Base-by-base conservation (phyloP, 2,329 filamentous ascomycete genomes). In the Sporothrix variecibatus region DNA sequence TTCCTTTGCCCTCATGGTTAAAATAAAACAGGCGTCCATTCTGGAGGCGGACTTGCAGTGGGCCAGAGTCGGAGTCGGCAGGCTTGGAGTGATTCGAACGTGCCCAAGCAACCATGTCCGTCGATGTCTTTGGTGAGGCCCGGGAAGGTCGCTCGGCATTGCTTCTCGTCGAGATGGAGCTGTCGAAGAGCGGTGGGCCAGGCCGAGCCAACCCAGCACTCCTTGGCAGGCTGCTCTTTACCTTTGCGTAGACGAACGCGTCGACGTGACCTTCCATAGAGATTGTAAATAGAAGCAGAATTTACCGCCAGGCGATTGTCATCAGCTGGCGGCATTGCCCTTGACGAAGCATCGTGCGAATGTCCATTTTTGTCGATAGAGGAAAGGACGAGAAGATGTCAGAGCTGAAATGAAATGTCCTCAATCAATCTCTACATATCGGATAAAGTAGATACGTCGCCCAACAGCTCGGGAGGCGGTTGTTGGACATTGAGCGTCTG, bases 121-220 rank as follows among this genome's bases (percentile, higher is more conserved):
- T 84, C 82, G 74, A 85, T 80, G 71, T 85, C 82, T 8, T 80
- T 80, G 3, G 80, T 81, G 26, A 85, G 78, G 3, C 80, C 81
- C 1, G 84, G 83, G 76, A 86, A 86, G 0, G 76, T 75, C 20
- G 75, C 74, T 12, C 77, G 76, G 76, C 84, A 86, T 75, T 85
- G 81, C 11, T 79, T 71, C 34, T 81, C 78, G 62, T 72, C 68
- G 58, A 75, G 74, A 23, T 26, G 51, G 20, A 73, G 56, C 62
- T 49, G 12, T 64, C 56, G 28, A 72, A 43, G 34, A 43, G 51
- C n/a, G n/a, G n/a, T n/a, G n/a, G n/a, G n/a, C n/a, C n/a, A n/a
- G n/a, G n/a, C n/a, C n/a, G n/a, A n/a, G n/a, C n/a, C n/a, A n/a
- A n/a, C n/a, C n/a, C n/a, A n/a, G n/a, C n/a, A n/a, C n/a, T n/a